These are phyloP conservation scores for Chlorella sp. DNA, from an alignment of 139 green algal genomes.

Conservation along the genomic window DNA sequence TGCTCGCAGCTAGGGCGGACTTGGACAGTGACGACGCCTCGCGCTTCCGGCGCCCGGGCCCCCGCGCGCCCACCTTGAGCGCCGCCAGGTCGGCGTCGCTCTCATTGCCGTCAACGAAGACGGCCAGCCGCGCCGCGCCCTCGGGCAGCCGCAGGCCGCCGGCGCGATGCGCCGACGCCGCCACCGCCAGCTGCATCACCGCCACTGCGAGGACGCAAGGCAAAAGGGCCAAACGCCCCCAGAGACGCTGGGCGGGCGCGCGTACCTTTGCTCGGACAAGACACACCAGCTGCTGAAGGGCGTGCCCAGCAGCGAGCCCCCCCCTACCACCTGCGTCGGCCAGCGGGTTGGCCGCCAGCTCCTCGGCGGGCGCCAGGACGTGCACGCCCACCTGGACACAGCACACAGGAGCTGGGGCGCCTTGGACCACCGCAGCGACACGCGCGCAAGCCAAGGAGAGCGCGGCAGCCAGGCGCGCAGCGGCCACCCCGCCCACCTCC, in stretches of 20 bases:
- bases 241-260: too few species aligned
- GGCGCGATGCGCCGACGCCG: slow-evolving; percentile 32
- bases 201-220: too few species aligned
- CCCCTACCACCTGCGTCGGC: too few species aligned
- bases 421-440: background rate
- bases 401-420: background rate
- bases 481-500: slow-evolving; percentile 52
- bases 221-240: too few species aligned
- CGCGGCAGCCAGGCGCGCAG: background rate
- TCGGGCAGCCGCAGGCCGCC: slow-evolving; percentile 60
- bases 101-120: slow-evolving; percentile 89
- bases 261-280: too few species aligned
- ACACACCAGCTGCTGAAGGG: too few species aligned
- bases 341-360: slow-evolving; percentile 74
- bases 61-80: slow-evolving; percentile 38
- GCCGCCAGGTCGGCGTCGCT: slow-evolving; percentile 67
- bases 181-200: slow-evolving; percentile 69
- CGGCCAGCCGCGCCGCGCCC: slow-evolving; percentile 73
- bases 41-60: background rate
- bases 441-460: background rate
- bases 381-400: slow-evolving; percentile 75
- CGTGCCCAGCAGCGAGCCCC: too few species aligned
- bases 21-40: too few species aligned
- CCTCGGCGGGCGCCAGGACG: slow-evolving; percentile 76
- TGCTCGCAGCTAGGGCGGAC: too few species aligned